These are phyloP conservation scores for Coriaria nepalensis DNA, from an alignment of 306 rosid species.

Conservation along the genomic window DNA sequence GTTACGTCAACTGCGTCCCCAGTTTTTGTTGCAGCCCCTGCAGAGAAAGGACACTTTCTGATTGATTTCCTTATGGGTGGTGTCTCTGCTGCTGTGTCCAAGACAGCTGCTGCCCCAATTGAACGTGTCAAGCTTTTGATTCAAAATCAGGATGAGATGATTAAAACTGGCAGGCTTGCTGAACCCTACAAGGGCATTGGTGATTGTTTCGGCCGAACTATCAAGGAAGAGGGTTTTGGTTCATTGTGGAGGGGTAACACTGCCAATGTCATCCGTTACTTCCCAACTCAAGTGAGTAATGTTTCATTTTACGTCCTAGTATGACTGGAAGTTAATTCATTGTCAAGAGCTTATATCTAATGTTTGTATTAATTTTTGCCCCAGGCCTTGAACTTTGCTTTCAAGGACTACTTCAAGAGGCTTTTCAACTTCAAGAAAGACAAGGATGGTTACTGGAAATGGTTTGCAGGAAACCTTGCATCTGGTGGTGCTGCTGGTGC, in stretches of 20 bases:
- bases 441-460: constrained; percentile 53
- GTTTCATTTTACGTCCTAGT: neutral
- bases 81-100: constrained; percentile 59
- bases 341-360: neutral
- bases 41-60: constrained; percentile 37
- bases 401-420: constrained; percentile 62
- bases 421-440: constrained; percentile 63
- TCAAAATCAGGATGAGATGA: constrained; percentile 60
- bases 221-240: constrained; percentile 26
- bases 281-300: constrained; percentile 49
- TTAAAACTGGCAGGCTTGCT: constrained; percentile 41
- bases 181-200: constrained; percentile 63
- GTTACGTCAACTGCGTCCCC: constrained; percentile 35
- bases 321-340: neutral
- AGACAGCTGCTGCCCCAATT: constrained; percentile 64
- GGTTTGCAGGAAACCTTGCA: constrained; percentile 56
- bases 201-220: constrained; percentile 43
- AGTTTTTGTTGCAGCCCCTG: constrained; percentile 41
- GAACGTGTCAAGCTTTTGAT: constrained; percentile 51
- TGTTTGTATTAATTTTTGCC: constrained; percentile 7
- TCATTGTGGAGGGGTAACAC: constrained; percentile 58
- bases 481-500: constrained; percentile 69
- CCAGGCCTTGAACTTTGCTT: constrained; percentile 60
- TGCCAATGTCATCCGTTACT: constrained; percentile 58
- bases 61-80: constrained; percentile 64